phyloP scores from a whole-genome alignment of 2,329 filamentous ascomycete species.

The Arthrocladium fulminans region DNA sequence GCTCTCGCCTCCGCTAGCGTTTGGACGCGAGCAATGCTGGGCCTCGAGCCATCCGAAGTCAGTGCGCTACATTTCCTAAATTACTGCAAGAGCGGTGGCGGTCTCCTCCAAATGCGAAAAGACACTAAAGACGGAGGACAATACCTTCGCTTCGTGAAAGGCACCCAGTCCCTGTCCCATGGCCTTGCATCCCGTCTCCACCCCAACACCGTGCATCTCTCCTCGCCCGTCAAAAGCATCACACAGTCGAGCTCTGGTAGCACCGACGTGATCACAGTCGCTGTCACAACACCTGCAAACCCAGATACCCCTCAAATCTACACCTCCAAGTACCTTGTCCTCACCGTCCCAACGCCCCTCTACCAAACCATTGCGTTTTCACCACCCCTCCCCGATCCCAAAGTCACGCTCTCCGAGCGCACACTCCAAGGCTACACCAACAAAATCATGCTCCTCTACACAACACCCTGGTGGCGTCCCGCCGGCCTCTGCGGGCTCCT shows the following conservation, averaged over 20 bases:
- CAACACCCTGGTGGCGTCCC: slow-evolving; percentile 37
- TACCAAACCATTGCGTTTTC: slow-evolving; percentile 40
- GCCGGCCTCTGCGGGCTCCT: slow-evolving; percentile 31
- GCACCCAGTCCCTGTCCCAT: slow-evolving; percentile 37
- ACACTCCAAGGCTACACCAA: slow-evolving; percentile 41
- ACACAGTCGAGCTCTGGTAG: slow-evolving; percentile 23
- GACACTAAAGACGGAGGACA: slow-evolving; percentile 47
- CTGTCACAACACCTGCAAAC: slow-evolving; percentile 12
- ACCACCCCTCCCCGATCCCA: slow-evolving; percentile 38
- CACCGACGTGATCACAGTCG: slow-evolving; percentile 21
- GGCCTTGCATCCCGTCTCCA: slow-evolving; percentile 32
- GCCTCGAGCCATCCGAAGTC: slow-evolving; percentile 42
- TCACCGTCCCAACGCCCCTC: slow-evolving; percentile 41
- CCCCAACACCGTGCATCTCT: slow-evolving; percentile 22
- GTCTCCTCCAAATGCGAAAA: slow-evolving; percentile 45
- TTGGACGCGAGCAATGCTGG: slow-evolving; percentile 38
- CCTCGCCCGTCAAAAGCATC: slow-evolving; percentile 26
- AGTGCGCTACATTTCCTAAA: slow-evolving; percentile 48
- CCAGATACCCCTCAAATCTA: slow-evolving; percentile 21
- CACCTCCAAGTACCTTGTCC: slow-evolving; percentile 39
- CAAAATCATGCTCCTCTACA: slow-evolving; percentile 42
- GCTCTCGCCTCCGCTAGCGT: slow-evolving; percentile 31
- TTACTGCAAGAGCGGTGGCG: slow-evolving; percentile 46
- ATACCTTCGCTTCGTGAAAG: slow-evolving; percentile 42
- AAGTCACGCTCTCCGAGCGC: slow-evolving; percentile 30